A percentile compares a stretch with the other conserved stretches of the same genome.
Conservation (phyloP, 176 grass and related monocot species). For the Oryza officinalis region DNA sequence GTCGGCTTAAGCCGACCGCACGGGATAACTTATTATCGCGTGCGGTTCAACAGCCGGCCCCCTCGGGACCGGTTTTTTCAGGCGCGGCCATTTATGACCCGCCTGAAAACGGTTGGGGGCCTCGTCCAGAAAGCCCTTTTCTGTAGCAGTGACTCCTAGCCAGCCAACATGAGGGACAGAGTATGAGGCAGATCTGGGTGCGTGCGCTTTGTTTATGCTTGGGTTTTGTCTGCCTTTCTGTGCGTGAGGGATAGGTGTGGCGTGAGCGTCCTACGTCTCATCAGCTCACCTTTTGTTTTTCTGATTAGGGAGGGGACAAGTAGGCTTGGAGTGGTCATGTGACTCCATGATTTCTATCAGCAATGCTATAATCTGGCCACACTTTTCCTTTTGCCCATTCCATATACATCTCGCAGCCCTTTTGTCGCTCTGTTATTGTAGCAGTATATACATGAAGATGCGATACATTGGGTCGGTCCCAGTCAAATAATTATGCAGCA, state of each 20-base stretch:
- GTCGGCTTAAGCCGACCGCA: too few species aligned
- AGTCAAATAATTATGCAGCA: too few species aligned
- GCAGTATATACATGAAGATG: neutral
- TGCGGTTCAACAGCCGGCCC: too few species aligned
- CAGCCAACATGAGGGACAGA: too few species aligned
- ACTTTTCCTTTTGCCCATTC: neutral
- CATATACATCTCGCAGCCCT: neutral
- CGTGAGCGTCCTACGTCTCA: neutral
- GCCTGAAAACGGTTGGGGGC: too few species aligned
- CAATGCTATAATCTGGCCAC: conserved; percentile 11
- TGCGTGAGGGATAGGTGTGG: neutral
- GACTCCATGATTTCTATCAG: conserved; percentile 49
- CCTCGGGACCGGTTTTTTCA: too few species aligned
- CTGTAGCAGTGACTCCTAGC: too few species aligned
- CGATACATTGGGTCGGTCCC: too few species aligned
- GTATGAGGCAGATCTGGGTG: neutral
- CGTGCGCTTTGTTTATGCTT: conserved; percentile 6
- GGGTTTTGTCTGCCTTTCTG: conserved; percentile 20
- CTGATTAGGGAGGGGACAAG: neutral
- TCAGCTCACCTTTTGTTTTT: conserved; percentile 10
- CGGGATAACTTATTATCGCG: too few species aligned
- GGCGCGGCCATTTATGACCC: too few species aligned
- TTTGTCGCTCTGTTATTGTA: neutral
- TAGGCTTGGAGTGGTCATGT: conserved; percentile 45
- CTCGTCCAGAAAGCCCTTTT: too few species aligned